Evolutionary conservation across 495 filamentous ascomycete species (phyloP).

Genomic region (Annulohypoxylon maeteangense): DNA sequence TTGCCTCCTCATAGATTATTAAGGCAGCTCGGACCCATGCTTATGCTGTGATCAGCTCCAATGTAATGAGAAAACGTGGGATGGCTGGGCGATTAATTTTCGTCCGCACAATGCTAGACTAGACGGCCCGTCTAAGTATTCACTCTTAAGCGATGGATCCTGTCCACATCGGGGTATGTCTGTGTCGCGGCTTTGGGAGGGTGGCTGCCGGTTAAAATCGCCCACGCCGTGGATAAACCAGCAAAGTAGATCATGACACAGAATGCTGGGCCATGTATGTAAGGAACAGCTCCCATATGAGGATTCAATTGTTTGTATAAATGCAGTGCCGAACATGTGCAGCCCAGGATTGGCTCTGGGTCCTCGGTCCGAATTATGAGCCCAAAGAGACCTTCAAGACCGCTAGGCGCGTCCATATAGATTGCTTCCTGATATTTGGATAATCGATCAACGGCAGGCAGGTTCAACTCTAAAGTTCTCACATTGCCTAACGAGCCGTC

Average conservation of each 20-base stretch:
- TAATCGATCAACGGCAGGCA: slow-evolving; percentile 14
- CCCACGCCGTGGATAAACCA: slow-evolving; percentile 40
- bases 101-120: slow-evolving; percentile 15
- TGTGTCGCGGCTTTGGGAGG: slow-evolving; percentile 29
- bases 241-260: slow-evolving; percentile 36
- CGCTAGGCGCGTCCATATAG: slow-evolving; percentile 24
- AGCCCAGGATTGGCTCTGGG: slow-evolving; percentile 29
- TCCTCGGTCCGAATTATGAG: slow-evolving; percentile 42
- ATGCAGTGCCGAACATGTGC: slow-evolving; percentile 28
- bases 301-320: slow-evolving; percentile 29
- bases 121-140: slow-evolving; percentile 36
- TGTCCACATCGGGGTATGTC: slow-evolving; percentile 28
- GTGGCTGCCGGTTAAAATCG: slow-evolving; percentile 41
- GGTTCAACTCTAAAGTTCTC: slow-evolving; percentile 7
- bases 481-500: slow-evolving; percentile 11
- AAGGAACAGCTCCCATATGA: slow-evolving; percentile 33
- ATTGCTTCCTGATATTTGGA: slow-evolving; percentile 26
- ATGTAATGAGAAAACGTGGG: slow-evolving; percentile 10
- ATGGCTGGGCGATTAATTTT: slow-evolving; percentile 31
- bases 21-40: slow-evolving; percentile 1
- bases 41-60: not conserved
- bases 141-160: slow-evolving; percentile 20
- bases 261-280: slow-evolving; percentile 35
- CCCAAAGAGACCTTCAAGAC: slow-evolving; percentile 22
- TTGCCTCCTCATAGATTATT: not conserved